Conservation (phyloP, 2,329 filamentous ascomycete species). For the Trichoderma afroharzianum region DNA sequence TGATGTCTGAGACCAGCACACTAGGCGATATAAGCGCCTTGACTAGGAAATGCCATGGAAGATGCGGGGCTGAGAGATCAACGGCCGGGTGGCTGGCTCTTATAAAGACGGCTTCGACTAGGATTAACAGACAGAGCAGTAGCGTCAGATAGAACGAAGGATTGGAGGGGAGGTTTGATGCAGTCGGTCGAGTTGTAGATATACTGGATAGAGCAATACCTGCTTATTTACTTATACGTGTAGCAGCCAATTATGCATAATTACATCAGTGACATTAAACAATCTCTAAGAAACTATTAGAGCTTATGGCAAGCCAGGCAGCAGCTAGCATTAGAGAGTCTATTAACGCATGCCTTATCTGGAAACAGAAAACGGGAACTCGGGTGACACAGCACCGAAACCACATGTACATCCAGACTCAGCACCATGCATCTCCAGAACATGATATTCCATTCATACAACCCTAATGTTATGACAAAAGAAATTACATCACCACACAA, state of each 20-base stretch:
- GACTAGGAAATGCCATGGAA: neutral
- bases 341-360: neutral
- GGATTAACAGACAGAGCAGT: neutral
- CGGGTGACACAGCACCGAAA: neutral
- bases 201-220: neutral
- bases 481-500: neutral
- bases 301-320: neutral
- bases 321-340: neutral
- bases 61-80: neutral
- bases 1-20: neutral
- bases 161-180: neutral
- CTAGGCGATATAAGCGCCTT: neutral
- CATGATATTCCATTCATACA: neutral
- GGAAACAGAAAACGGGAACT: neutral
- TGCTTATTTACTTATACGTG: neutral
- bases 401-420: neutral
- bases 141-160: neutral
- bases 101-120: neutral
- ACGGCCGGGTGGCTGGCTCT: neutral
- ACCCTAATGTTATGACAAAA: neutral
- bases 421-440: neutral
- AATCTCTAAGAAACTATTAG: neutral
- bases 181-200: neutral
- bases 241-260: neutral
- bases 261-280: neutral